These are phyloP conservation scores for Kalanchoe fedtschenkoi DNA, from an alignment of 164 flowering plant species.

Conservation along the genomic window DNA sequence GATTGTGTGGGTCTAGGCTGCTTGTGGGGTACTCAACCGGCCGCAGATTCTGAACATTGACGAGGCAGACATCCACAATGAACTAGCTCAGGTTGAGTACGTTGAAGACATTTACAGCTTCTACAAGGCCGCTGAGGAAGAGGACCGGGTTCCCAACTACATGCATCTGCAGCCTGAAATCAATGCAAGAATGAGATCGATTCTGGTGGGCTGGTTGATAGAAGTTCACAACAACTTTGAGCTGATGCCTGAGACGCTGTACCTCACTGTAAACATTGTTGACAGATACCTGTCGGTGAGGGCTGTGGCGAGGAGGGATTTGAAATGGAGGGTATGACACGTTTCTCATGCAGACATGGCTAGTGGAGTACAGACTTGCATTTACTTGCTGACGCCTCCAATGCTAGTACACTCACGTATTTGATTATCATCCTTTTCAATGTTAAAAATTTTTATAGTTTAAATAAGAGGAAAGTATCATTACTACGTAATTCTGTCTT, in stretches of 20 bases:
- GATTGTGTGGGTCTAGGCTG: background rate
- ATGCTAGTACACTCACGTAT: too few species aligned
- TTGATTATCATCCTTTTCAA: too few species aligned
- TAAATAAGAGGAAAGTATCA: too few species aligned
- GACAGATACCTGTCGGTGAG: constrained; percentile 32
- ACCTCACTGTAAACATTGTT: constrained; percentile 31
- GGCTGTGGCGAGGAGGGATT: constrained; percentile 23
- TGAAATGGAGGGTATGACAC: too few species aligned
- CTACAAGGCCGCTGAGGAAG: constrained; percentile 18
- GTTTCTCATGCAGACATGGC: too few species aligned
- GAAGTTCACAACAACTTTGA: constrained; percentile 39
- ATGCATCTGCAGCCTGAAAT: constrained; percentile 25
- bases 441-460: too few species aligned
- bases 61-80: background rate
- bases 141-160: constrained; percentile 19
- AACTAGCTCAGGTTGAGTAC: background rate
- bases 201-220: constrained; percentile 41
- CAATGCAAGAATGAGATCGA: constrained; percentile 29
- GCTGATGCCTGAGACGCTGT: constrained; percentile 39
- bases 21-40: background rate
- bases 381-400: too few species aligned
- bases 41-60: background rate
- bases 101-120: constrained; percentile 35
- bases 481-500: too few species aligned
- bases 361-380: too few species aligned